These are phyloP conservation scores for Elsinoe batatas DNA, from an alignment of 2,329 filamentous ascomycete genomes.

Conservation along the genomic window DNA sequence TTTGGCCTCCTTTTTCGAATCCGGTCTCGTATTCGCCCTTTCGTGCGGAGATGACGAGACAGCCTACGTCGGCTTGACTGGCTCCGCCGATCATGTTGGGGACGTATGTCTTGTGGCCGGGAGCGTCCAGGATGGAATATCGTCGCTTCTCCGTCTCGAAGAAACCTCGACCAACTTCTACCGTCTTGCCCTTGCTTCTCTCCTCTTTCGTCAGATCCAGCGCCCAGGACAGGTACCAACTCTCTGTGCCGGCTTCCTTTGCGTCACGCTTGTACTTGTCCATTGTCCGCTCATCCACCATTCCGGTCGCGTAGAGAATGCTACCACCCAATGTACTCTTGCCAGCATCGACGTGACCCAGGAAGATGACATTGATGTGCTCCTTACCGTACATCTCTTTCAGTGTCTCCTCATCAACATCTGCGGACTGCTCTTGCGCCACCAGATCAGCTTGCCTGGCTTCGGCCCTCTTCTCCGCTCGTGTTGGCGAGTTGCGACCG, in stretches of 20 bases:
- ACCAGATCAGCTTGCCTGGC: conserved; percentile 62
- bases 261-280: conserved; percentile 97
- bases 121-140: conserved; percentile 94
- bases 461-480: conserved; percentile 45
- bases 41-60: conserved; percentile 88
- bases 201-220: conserved; percentile 96
- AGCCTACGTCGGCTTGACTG: conserved; percentile 81
- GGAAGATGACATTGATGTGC: conserved; percentile 90
- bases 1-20: conserved; percentile 94
- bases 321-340: conserved; percentile 94
- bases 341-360: conserved; percentile 95
- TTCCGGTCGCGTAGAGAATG: conserved; percentile 86
- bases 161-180: conserved; percentile 90
- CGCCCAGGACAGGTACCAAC: conserved; percentile 98
- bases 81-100: conserved; percentile 83
- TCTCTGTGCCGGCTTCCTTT: conserved; percentile 91
- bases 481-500: conserved; percentile 65
- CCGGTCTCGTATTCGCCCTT: conserved; percentile 99
- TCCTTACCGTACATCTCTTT: conserved; percentile 96
- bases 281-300: conserved; percentile 98
- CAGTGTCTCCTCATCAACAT: conserved; percentile 74
- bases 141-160: conserved; percentile 95
- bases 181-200: conserved; percentile 90
- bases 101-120: conserved; percentile 95
- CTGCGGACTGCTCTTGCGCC: conserved; percentile 65